phyloP scores from a whole-genome alignment of 306 rosid species.

The Begonia masoniana region DNA sequence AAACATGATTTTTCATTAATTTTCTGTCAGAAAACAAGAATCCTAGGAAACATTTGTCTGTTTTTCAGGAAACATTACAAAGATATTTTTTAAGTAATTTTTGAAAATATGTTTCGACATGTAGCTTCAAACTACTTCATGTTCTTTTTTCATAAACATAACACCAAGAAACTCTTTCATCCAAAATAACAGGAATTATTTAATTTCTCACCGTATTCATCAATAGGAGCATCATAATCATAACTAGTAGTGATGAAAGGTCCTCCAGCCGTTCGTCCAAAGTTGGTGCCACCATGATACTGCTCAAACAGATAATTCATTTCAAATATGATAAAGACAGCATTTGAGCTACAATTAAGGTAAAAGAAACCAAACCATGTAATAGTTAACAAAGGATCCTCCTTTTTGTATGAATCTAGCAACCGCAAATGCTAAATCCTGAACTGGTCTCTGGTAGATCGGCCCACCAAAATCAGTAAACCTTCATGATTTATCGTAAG shows the following conservation, averaged over 20 bases:
- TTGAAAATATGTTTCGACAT: no score
- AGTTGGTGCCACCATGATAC: slow-evolving; percentile 46
- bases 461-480: slow-evolving; percentile 37
- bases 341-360: no score
- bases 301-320: not conserved
- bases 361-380: slow-evolving; percentile 22
- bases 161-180: no score
- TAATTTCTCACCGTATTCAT: slow-evolving; percentile 33
- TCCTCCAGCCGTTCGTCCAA: slow-evolving; percentile 40
- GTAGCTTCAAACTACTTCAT: no score
- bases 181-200: not conserved
- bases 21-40: no score
- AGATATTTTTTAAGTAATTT: no score
- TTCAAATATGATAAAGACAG: no score
- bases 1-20: no score
- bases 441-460: slow-evolving; percentile 19
- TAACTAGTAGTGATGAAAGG: slow-evolving; percentile 44
- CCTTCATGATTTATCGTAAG: slow-evolving; percentile 11
- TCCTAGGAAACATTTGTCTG: no score
- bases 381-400: slow-evolving; percentile 39
- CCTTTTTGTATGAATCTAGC: slow-evolving; percentile 31
- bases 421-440: slow-evolving; percentile 36
- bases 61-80: no score
- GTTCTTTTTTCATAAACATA: no score
- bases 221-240: slow-evolving; percentile 46